Conservation (phyloP, 2,329 filamentous ascomycete genomes). For the Aspergillus melleus region DNA sequence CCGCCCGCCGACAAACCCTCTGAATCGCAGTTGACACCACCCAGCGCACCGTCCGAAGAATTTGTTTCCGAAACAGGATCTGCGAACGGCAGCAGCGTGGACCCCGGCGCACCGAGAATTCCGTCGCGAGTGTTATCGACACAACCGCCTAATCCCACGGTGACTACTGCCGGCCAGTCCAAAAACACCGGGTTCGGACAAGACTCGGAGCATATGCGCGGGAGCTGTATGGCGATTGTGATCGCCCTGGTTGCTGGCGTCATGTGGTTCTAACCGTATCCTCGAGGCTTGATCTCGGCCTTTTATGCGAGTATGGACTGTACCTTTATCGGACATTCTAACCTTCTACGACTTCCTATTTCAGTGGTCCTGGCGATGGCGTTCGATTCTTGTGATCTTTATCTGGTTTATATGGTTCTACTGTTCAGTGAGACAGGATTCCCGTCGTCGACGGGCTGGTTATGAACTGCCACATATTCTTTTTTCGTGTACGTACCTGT, state of each 20-base stretch:
- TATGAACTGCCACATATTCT: conserved; percentile 7
- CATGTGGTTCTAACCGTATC: conserved; percentile 33
- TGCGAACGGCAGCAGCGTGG: conserved; percentile 2
- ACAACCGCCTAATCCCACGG: conserved; percentile 8
- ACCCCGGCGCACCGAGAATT: neutral
- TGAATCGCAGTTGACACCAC: neutral
- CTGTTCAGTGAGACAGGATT: neutral
- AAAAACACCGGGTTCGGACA: conserved; percentile 25
- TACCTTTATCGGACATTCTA: neutral
- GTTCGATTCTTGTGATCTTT: conserved; percentile 2
- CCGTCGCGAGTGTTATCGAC: conserved; percentile 3
- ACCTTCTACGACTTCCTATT: neutral
- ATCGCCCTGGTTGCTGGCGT: conserved; percentile 38
- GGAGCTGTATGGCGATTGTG: conserved; percentile 40
- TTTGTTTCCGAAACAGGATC: too few relatives aligned
- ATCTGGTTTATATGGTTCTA: neutral
- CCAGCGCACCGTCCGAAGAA: neutral
- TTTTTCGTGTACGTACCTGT: neutral
- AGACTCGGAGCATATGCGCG: conserved; percentile 29
- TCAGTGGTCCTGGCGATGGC: neutral
- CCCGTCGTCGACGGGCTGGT: conserved; percentile 3
- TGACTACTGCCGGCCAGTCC: conserved; percentile 20
- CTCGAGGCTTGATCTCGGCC: neutral
- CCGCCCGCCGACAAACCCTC: neutral
- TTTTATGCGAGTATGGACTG: neutral